Base-by-base conservation (phyloP, 768 basidiomycete species). In the Lenzites betulinus region DNA sequence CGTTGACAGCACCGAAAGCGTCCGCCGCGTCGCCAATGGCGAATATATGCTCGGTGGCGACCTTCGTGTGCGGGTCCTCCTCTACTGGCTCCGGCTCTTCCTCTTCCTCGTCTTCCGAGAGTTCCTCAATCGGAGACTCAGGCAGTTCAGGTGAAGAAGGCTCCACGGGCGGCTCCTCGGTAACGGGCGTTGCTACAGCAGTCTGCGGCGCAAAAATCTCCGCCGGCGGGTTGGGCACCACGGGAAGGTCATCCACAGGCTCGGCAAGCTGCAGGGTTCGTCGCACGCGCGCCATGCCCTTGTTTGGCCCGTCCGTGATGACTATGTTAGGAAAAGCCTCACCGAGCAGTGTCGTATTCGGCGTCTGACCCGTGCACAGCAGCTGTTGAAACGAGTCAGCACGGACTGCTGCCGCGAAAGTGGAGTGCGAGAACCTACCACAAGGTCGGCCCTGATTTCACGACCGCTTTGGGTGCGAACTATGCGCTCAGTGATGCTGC, bases 1-100 rank as follows among this genome's bases (percentile, higher is more conserved):
- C 85, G 23, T 82, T 78, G 23, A 83, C 79, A 0, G 85, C 87
- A 7, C 85, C 85, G 59, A 85, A 87, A 5, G 84, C 84, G 67
- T 87, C 84, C 0, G 85, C 86, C 0, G 80, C 78, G 54, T 88
- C 87, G 8, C 87, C 87, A 7, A 87, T 70, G 9, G 80, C 85
- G 65, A 87, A 89, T 13, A 88, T 77, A 59, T 85, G 75, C 0
- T 80, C 77, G 65, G 84, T 83, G 0, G 78, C 74, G 5, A 70
- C 22, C 75, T 76, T 20, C 22, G 67, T 49, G 11, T 33, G 39
- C 41, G 49, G 49, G 51, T 69, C 64, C 20, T 60, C 62, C 60
- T 65, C 55, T 16, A 59, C 33, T 8, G 49, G 39, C 39, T 58
- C 59, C 2, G 46, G 51, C 38, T 67, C 60, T 16, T 46, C 60